Percentiles rank a stretch among this genome's conserved stretches.
These are phyloP conservation scores for Spergularia azorica DNA, from an alignment of 179 eudicot species.

Conservation along the genomic window DNA sequence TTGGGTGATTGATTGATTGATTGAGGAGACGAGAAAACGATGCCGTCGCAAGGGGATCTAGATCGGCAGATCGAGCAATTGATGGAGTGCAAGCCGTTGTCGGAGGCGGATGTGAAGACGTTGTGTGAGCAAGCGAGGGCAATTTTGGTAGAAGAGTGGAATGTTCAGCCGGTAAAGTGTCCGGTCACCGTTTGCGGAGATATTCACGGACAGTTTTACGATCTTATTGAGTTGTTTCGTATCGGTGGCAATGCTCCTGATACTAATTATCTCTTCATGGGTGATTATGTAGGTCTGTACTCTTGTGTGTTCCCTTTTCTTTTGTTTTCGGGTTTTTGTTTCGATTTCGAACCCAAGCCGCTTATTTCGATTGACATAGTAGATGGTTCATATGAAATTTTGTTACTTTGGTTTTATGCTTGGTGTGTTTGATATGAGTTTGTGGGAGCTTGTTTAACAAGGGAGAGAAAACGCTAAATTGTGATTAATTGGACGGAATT, in stretches of 20 bases:
- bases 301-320: background rate
- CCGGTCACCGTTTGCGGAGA: constrained; percentile 93
- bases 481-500: background rate
- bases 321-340: background rate
- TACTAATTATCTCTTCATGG: constrained; percentile 97
- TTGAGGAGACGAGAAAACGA: constrained; percentile 26
- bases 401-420: background rate
- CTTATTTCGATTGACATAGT: background rate
- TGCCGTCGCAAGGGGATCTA: constrained; percentile 72
- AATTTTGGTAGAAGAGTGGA: constrained; percentile 88
- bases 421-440: too few species aligned
- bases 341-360: background rate
- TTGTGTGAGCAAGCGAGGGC: constrained; percentile 88
- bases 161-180: constrained; percentile 87
- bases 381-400: background rate
- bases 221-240: constrained; percentile 77
- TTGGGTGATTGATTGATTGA: background rate
- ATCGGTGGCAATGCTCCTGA: constrained; percentile 87
- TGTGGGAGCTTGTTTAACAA: background rate
- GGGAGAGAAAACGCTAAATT: background rate
- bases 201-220: constrained; percentile 85
- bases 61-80: constrained; percentile 83
- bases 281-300: constrained; percentile 86
- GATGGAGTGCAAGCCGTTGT: constrained; percentile 82
- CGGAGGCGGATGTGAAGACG: constrained; percentile 71